Percentiles rank a stretch among this genome's conserved stretches.
Evolutionary conservation across 768 basidiomycete genomes (phyloP).

Genomic region (Pulveroboletus ravenelii): DNA sequence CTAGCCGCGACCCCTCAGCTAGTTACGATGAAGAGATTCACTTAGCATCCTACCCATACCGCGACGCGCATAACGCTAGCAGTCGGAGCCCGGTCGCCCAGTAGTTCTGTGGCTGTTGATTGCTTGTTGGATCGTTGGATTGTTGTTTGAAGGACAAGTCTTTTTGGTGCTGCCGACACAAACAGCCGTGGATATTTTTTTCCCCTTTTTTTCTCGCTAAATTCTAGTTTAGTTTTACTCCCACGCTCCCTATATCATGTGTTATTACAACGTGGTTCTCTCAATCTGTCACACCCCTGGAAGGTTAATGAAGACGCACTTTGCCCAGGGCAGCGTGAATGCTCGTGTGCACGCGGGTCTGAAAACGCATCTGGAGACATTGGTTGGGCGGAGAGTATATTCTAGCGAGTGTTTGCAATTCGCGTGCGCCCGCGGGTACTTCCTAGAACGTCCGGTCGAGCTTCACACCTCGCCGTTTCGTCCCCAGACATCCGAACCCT

Average conservation of each 20-base stretch:
- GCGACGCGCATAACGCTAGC: constrained; percentile 1
- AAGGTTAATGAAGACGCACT: too few species aligned
- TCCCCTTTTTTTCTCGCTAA: not conserved
- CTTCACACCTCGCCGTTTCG: too few species aligned
- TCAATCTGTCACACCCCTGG: not conserved
- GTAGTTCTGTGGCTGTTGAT: not conserved
- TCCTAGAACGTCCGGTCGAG: too few species aligned
- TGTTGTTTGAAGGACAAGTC: not conserved
- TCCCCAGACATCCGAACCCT: not conserved
- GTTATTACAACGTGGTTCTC: not conserved
- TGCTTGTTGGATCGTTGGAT: not conserved
- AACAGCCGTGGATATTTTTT: not conserved
- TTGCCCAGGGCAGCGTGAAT: too few species aligned
- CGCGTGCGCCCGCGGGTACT: too few species aligned
- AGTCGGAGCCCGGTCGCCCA: constrained; percentile 4
- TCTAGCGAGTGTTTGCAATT: too few species aligned
- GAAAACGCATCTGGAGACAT: too few species aligned
- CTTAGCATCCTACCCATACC: constrained; percentile 35
- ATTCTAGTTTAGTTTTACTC: not conserved
- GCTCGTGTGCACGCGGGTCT: too few species aligned
- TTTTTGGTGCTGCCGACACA: not conserved
- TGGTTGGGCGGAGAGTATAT: too few species aligned
- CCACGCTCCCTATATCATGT: not conserved
- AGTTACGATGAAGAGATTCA: constrained; percentile 41
- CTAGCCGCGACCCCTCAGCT: constrained; percentile 5